Evolutionary conservation across 2,329 filamentous ascomycete genomes (phyloP), one percentile per base, ranked within the genome.

Genomic region (Teratosphaeria gauchensis): DNA sequence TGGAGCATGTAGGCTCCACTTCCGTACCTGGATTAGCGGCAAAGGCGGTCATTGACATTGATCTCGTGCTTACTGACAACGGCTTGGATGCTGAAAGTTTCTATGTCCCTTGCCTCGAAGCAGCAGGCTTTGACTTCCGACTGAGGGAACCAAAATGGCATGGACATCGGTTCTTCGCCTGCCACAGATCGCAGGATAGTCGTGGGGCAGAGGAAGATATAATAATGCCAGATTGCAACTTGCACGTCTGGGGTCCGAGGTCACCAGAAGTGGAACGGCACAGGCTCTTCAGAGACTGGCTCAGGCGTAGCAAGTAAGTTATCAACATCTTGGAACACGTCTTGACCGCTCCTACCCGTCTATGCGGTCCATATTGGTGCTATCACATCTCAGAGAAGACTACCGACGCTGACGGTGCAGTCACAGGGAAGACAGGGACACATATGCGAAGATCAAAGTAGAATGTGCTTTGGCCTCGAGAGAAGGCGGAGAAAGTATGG

Each of bases 31-130:
- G 68, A 7, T 73, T 83, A 3, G 72, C 77, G 0, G 80, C 81
- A 53, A 82, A 83, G 68, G 71, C 73, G 32, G 69, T 82, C 53
- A 78, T 83, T 53, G 80, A 83, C 64, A 73, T 83, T 31, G 81
- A 82, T 63, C 67, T 82, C 8, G 71, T 76, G 3, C 72, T 82
- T 2, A 16, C 28, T 4, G 24, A 53, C 19, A 48, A 19, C 42
- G 42, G 16, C 12, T 12, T 52, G 21, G 30, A 28, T 14, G 51
- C 21, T 16, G 51, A 52, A 19, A 21, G 21, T 1, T 66, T 68
- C 1, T 82, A 81, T 60, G 76, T 75, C 7, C 64, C 71, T 1
- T 66, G 67, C 2, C 75, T 82, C 3, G 77, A 80, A 63, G 61
- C 64, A 0, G 72, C 65, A 0, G 78, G 78, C 0, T 81, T 81